Evolutionary conservation across 257 asterid genomes (phyloP).

Genomic region (Datura wrightii): DNA sequence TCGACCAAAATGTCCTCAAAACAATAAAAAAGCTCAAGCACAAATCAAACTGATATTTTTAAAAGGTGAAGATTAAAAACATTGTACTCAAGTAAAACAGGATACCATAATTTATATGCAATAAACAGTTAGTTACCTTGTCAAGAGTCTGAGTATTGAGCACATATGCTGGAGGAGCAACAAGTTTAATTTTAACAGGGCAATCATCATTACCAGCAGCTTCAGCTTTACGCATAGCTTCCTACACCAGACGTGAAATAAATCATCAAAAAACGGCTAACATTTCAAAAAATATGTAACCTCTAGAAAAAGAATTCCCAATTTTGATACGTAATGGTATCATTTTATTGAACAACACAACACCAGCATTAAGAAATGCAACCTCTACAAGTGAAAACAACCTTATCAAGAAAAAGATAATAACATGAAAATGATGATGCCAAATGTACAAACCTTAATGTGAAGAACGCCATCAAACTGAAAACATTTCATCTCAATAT

Average conservation of each 20-base stretch:
- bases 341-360: neutral
- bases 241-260: slow-evolving; percentile 48
- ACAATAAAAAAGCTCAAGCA: neutral
- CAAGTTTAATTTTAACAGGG: slow-evolving; percentile 95
- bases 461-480: slow-evolving; percentile 98
- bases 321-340: neutral
- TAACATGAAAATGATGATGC: slow-evolving; percentile 31
- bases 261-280: neutral
- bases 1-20: slow-evolving; percentile 20
- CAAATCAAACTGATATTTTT: neutral
- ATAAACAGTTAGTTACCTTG: slow-evolving; percentile 57
- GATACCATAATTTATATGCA: neutral
- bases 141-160: slow-evolving; percentile 96
- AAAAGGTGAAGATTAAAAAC: slow-evolving; percentile 14
- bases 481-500: slow-evolving; percentile 96
- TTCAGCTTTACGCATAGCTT: slow-evolving; percentile 98
- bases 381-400: slow-evolving; percentile 4
- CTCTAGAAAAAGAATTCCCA: neutral
- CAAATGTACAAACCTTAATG: slow-evolving; percentile 67
- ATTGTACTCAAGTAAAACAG: slow-evolving; percentile 12
- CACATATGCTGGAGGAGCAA: slow-evolving; percentile 98
- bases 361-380: slow-evolving; percentile 7
- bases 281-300: neutral
- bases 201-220: slow-evolving; percentile 95
- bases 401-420: neutral